These are phyloP conservation scores for Leavenworthia alabamica DNA, from an alignment of 345 rosid genomes.

Conservation along the genomic window DNA sequence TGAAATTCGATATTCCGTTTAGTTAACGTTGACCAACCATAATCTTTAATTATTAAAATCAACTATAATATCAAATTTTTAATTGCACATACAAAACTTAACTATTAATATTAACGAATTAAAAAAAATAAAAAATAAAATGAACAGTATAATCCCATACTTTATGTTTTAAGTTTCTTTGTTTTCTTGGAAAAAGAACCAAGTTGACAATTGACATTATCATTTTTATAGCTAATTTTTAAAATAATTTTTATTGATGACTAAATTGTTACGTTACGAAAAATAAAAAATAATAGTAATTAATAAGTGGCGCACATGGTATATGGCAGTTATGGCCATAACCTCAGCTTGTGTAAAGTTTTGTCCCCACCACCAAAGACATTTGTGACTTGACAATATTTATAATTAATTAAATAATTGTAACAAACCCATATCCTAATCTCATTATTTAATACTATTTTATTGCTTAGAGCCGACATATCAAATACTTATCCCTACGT, in stretches of 20 bases:
- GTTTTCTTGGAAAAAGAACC: neutral
- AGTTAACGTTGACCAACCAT: too few species aligned
- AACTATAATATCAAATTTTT: too few species aligned
- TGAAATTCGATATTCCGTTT: too few species aligned
- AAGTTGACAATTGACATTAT: neutral
- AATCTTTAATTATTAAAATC: too few species aligned
- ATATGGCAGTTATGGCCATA: constrained; percentile 34
- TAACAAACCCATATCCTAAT: constrained; percentile 27
- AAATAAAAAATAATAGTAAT: neutral
- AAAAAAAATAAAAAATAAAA: too few species aligned
- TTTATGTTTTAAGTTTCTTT: neutral
- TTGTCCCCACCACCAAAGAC: constrained; percentile 30
- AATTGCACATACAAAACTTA: too few species aligned
- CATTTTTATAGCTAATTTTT: neutral
- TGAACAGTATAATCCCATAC: neutral
- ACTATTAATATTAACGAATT: too few species aligned
- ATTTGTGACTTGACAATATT: constrained; percentile 25
- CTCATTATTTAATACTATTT: constrained; percentile 7
- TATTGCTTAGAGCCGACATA: constrained; percentile 14
- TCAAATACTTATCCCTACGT: constrained; percentile 18
- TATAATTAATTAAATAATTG: constrained; percentile 8
- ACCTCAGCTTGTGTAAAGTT: constrained; percentile 31
- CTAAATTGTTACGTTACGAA: constrained; percentile 23
- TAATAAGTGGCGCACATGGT: constrained; percentile 32
- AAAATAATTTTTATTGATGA: neutral